Conservation (phyloP, 805 yeast species). For the Myxozyma mucilagina region DNA sequence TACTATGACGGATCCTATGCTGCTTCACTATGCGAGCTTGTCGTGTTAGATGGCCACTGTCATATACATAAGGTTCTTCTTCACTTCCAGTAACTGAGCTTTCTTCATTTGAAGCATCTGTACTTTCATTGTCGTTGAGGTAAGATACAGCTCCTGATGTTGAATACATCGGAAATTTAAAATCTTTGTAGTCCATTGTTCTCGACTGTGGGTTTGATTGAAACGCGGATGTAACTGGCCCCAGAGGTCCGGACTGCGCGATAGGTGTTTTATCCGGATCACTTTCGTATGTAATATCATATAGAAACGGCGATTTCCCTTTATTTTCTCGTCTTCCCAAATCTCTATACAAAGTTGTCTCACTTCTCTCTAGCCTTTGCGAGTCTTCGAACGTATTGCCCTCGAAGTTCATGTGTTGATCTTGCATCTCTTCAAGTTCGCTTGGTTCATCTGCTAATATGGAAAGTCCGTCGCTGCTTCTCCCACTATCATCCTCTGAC, state of each 20-base stretch:
- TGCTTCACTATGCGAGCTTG: slow-evolving; percentile 15
- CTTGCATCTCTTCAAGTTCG: too few species aligned
- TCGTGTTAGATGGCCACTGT: not conserved
- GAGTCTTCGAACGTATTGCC: too few species aligned
- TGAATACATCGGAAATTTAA: not conserved
- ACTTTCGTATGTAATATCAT: not conserved
- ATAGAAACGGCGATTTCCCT: too few species aligned
- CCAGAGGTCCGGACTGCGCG: too few species aligned
- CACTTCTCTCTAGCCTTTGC: too few species aligned
- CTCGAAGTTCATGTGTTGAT: too few species aligned
- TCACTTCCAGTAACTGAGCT: not conserved
- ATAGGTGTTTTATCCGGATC: not conserved
- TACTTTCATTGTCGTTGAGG: not conserved
- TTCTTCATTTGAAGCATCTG: not conserved
- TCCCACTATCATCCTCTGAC: not conserved
- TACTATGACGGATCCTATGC: not conserved
- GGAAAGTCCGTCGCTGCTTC: not conserved
- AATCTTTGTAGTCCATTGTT: not conserved
- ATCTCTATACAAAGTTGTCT: too few species aligned
- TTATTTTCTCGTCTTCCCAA: too few species aligned
- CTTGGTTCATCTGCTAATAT: not conserved
- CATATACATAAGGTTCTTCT: not conserved
- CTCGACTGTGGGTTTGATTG: too few species aligned
- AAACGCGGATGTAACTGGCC: not conserved
- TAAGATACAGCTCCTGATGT: not conserved